phyloP scores from a whole-genome alignment of 2,329 filamentous ascomycete species.

The Aureobasidium sp. region DNA sequence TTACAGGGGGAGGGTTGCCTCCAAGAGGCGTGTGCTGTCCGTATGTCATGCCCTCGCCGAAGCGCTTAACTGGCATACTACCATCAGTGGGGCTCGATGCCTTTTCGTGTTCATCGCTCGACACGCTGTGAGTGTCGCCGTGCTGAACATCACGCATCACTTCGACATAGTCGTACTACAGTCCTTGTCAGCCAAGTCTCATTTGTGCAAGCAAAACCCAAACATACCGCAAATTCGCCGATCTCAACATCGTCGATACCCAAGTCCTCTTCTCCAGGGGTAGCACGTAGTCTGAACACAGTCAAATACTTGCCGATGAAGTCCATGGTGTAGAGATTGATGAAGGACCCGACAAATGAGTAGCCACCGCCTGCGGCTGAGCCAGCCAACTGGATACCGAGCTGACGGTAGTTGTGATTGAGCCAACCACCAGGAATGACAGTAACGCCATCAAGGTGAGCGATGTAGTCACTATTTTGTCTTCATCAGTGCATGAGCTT shows the following conservation, averaged over 20 bases:
- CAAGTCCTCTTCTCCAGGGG: constrained; percentile 69
- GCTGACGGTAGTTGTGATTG: constrained; percentile 74
- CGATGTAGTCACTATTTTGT: constrained; percentile 59
- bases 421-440: constrained; percentile 70
- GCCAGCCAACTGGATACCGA: constrained; percentile 77
- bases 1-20: neutral
- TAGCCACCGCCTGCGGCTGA: constrained; percentile 68
- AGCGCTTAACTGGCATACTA: neutral
- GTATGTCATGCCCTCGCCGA: neutral
- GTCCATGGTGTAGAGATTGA: constrained; percentile 54
- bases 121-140: constrained; percentile 1
- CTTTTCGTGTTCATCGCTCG: constrained; percentile 8
- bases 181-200: neutral
- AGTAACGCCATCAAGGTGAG: constrained; percentile 63
- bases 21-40: constrained; percentile 1
- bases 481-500: neutral
- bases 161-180: constrained; percentile 79
- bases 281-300: constrained; percentile 63
- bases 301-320: constrained; percentile 74
- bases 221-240: constrained; percentile 73
- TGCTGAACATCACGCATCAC: constrained; percentile 59
- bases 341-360: constrained; percentile 67
- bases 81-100: constrained; percentile 3
- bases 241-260: constrained; percentile 87
- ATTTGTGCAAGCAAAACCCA: neutral